A percentile compares a stretch with the other conserved stretches of the same genome.
Conservation (phyloP, 148 eudicot species). For the Camellia japonica region DNA sequence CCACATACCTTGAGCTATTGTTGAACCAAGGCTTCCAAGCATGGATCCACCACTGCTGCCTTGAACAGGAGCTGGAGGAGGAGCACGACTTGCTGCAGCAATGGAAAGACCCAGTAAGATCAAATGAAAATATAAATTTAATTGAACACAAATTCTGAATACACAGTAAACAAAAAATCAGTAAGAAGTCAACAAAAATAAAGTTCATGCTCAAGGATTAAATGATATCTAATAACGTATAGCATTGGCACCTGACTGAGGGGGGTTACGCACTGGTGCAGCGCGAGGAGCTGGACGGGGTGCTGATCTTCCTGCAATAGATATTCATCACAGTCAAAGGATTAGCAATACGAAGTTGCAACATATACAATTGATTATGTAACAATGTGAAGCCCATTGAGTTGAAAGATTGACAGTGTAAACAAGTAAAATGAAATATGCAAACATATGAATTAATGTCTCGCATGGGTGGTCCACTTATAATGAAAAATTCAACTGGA, state of each 20-base stretch:
- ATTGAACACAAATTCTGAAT: background rate
- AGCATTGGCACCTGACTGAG: conserved; percentile 43
- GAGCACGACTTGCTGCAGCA: conserved; percentile 61
- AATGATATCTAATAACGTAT: background rate
- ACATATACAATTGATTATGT: background rate
- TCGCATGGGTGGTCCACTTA: too few relatives aligned
- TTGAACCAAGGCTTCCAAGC: conserved; percentile 68
- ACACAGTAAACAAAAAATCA: background rate
- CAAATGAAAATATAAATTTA: background rate
- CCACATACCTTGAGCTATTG: conserved; percentile 74
- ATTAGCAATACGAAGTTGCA: background rate
- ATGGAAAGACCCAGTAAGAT: background rate
- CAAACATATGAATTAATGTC: background rate
- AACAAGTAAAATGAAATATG: background rate
- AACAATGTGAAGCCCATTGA: background rate
- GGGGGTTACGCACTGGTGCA: conserved; percentile 65
- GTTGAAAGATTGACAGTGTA: background rate
- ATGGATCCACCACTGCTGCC: conserved; percentile 64
- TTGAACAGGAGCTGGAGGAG: conserved; percentile 81
- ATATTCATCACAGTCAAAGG: background rate
- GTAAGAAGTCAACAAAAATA: background rate
- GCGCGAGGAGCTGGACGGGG: conserved; percentile 64
- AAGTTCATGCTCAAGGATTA: background rate
- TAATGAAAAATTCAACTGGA: too few relatives aligned
- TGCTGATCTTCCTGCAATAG: conserved; percentile 70